Percentiles rank a stretch among this genome's conserved stretches.
These are phyloP conservation scores for Kurtzmaniella quercitrusa DNA, from an alignment of 1,139 yeast genomes.

Conservation along the genomic window DNA sequence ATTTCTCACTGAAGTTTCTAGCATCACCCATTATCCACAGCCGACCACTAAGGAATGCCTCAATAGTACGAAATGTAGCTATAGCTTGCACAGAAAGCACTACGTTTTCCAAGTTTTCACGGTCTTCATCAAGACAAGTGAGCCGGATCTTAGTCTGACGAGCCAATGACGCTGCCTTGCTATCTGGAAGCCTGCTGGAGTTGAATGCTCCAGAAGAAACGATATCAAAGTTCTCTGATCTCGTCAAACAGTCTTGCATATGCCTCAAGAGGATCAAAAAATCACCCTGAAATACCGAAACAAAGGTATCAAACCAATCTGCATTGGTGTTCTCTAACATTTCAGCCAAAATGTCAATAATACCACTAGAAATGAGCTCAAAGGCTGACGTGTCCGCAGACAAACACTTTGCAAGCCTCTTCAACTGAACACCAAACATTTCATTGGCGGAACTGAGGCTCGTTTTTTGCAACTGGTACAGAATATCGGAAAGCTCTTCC, in stretches of 20 bases:
- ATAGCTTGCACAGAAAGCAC: constrained; percentile 81
- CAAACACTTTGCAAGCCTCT: not conserved
- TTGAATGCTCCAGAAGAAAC: constrained; percentile 14
- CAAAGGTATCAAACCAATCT: constrained; percentile 42
- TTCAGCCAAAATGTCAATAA: constrained; percentile 45
- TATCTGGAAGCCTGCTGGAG: constrained; percentile 9
- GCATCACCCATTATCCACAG: constrained; percentile 22
- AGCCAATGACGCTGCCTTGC: constrained; percentile 60
- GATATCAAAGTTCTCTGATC: constrained; percentile 75
- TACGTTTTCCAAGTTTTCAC: constrained; percentile 34
- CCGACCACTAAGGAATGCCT: constrained; percentile 51
- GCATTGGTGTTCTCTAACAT: constrained; percentile 30
- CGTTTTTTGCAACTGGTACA: not conserved
- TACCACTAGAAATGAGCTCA: constrained; percentile 69
- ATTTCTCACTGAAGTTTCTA: constrained; percentile 7
- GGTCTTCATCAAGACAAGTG: constrained; percentile 20
- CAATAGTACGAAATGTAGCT: constrained; percentile 75
- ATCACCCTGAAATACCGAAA: constrained; percentile 38
- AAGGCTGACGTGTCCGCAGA: constrained; percentile 54
- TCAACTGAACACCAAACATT: not conserved
- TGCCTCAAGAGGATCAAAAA: constrained; percentile 46
- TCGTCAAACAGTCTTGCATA: constrained; percentile 69
- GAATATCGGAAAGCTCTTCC: not conserved
- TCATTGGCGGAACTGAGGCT: not conserved
- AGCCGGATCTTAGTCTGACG: constrained; percentile 66